Evolutionary conservation across 805 yeast genomes (phyloP).

Genomic region (Tetrapisispora arboricola): DNA sequence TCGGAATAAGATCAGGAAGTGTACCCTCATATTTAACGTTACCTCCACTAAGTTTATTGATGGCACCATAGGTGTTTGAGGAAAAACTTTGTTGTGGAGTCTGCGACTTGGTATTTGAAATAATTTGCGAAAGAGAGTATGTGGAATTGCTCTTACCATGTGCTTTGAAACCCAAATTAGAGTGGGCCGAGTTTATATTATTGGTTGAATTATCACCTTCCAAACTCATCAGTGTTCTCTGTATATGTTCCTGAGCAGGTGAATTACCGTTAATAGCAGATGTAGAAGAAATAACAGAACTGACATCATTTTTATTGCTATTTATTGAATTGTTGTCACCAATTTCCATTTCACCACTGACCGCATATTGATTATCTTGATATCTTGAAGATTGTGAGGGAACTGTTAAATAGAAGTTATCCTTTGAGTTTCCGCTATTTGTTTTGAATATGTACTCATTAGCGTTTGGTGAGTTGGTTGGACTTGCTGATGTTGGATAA

Average conservation of each 20-base stretch:
- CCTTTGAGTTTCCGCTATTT: background rate
- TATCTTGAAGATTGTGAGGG: background rate
- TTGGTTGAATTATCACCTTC: background rate
- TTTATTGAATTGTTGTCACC: background rate
- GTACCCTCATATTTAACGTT: constrained; percentile 20
- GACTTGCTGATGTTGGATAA: background rate
- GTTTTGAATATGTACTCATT: background rate
- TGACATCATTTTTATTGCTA: background rate
- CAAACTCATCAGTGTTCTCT: background rate
- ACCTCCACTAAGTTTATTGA: constrained; percentile 5
- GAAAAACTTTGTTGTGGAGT: background rate
- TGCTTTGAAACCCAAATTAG: background rate
- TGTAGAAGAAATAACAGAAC: background rate
- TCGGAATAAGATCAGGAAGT: constrained; percentile 20
- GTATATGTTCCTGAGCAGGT: background rate
- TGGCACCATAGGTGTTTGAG: background rate
- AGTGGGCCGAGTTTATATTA: too few relatives aligned
- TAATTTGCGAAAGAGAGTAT: background rate
- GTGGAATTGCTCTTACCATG: background rate
- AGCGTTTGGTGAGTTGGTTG: background rate
- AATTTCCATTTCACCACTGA: background rate
- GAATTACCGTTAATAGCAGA: background rate
- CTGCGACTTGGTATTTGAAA: background rate
- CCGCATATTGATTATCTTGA: background rate
- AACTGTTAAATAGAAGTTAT: background rate